These are phyloP conservation scores for Pichia cephalocereana DNA, from an alignment of 805 yeast genomes.

Conservation along the genomic window DNA sequence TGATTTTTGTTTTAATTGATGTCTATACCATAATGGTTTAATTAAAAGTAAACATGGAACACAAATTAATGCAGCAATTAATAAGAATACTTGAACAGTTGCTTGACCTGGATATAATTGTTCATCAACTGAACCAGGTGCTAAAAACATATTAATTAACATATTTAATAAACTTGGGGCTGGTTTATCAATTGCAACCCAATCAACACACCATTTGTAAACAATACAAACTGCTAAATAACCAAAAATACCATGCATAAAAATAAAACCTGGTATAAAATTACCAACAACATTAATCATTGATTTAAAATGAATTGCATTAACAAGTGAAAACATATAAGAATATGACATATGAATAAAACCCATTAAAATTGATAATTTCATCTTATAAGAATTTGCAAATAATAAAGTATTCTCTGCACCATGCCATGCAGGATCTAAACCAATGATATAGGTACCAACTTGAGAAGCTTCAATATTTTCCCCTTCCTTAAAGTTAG, in stretches of 20 bases:
- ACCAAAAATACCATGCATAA: conserved; percentile 96
- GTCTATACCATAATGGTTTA: conserved; percentile 56
- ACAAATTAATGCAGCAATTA: conserved; percentile 72
- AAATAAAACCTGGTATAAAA: conserved; percentile 86
- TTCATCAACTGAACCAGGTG: conserved; percentile 85
- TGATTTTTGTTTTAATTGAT: conserved; percentile 41
- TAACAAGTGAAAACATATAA: conserved; percentile 73
- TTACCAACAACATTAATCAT: conserved; percentile 81
- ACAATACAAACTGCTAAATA: conserved; percentile 78
- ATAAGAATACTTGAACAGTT: conserved; percentile 58
- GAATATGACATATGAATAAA: conserved; percentile 92
- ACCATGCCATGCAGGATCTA: conserved; percentile 97
- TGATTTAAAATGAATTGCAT: conserved; percentile 60
- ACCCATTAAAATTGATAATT: conserved; percentile 90
- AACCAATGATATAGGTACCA: conserved; percentile 74
- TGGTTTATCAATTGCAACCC: conserved; percentile 66
- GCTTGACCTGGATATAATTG: conserved; percentile 76
- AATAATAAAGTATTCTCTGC: conserved; percentile 85
- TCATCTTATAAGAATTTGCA: conserved; percentile 96
- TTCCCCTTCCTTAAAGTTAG: conserved; percentile 58
- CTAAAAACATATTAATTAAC: conserved; percentile 89
- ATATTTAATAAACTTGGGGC: conserved; percentile 93
- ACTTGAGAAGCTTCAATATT: conserved; percentile 53
- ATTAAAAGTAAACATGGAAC: conserved; percentile 86
- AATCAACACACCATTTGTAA: conserved; percentile 91